Evolutionary conservation across 1,284 basidiomycete species (phyloP).

Genomic region (Abortiporus biennis): DNA sequence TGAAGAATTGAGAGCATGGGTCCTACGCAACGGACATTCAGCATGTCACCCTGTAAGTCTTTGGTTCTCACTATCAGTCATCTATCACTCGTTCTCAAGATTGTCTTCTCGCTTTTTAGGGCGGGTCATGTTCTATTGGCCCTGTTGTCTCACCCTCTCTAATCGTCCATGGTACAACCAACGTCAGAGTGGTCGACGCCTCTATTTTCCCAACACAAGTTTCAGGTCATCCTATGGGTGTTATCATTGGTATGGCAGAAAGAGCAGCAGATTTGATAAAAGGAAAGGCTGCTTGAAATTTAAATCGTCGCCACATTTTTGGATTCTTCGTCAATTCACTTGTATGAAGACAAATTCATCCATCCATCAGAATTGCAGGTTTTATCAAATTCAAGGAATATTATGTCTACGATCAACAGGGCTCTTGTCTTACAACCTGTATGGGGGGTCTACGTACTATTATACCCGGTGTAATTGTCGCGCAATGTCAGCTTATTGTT

Average conservation of each 20-base stretch:
- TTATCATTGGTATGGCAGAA: constrained; percentile 28
- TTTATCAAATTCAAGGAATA: too few species aligned
- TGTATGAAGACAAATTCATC: too few species aligned
- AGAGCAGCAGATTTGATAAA: constrained; percentile 25
- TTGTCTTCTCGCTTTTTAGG: background rate
- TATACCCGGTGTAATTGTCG: too few species aligned
- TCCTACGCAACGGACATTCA: constrained; percentile 1
- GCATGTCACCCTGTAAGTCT: constrained; percentile 7
- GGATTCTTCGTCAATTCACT: too few species aligned
- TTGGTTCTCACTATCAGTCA: background rate
- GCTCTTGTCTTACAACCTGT: too few species aligned
- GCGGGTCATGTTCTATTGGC: constrained; percentile 9
- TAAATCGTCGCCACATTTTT: too few species aligned
- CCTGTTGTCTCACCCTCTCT: constrained; percentile 38
- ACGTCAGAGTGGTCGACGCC: constrained; percentile 41
- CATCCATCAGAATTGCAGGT: too few species aligned
- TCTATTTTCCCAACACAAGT: constrained; percentile 33
- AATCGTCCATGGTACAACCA: constrained; percentile 36
- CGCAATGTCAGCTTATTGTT: too few species aligned
- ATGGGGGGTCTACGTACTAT: too few species aligned
- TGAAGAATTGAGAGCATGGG: constrained; percentile 5
- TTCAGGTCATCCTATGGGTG: constrained; percentile 24
- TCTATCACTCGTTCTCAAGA: background rate
- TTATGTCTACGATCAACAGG: too few species aligned
- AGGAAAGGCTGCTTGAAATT: too few species aligned